Conservation (phyloP, 768 basidiomycete species). For the Kwoniella sp. region DNA sequence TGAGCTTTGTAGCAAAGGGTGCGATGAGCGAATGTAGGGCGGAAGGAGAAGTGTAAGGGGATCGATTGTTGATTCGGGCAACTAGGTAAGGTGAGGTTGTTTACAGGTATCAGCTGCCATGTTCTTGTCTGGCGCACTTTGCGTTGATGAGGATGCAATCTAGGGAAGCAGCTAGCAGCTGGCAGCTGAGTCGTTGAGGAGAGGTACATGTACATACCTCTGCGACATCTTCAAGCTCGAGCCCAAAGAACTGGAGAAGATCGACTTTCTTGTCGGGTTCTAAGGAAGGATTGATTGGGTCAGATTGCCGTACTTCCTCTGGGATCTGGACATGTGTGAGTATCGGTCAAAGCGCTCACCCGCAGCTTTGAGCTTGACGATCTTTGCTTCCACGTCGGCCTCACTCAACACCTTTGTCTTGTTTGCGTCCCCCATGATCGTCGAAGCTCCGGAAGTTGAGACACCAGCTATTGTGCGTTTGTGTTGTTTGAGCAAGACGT, state of each 20-base stretch:
- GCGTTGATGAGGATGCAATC: too few relatives aligned
- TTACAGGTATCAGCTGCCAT: not conserved
- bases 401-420: conserved; percentile 24
- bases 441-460: too few relatives aligned
- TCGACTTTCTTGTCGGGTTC: conserved; percentile 52
- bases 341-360: too few relatives aligned
- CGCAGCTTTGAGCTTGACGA: conserved; percentile 42
- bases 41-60: conserved; percentile 41
- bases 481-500: too few relatives aligned
- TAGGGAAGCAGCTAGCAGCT: too few relatives aligned
- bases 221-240: conserved; percentile 42
- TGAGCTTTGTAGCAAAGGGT: conserved; percentile 34
- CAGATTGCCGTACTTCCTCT: not conserved
- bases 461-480: too few relatives aligned
- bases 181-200: not conserved
- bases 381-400: conserved; percentile 41
- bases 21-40: conserved; percentile 32
- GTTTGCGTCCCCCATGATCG: not conserved
- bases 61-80: conserved; percentile 43
- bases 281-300: too few relatives aligned
- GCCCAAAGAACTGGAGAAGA: conserved; percentile 50
- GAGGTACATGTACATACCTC: conserved; percentile 25
- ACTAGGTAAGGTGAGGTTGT: conserved; percentile 19
- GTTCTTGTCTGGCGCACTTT: too few relatives aligned
- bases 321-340: too few relatives aligned